phyloP scores from a whole-genome alignment of 2,329 filamentous ascomycete species.

The Venturia effusa region DNA sequence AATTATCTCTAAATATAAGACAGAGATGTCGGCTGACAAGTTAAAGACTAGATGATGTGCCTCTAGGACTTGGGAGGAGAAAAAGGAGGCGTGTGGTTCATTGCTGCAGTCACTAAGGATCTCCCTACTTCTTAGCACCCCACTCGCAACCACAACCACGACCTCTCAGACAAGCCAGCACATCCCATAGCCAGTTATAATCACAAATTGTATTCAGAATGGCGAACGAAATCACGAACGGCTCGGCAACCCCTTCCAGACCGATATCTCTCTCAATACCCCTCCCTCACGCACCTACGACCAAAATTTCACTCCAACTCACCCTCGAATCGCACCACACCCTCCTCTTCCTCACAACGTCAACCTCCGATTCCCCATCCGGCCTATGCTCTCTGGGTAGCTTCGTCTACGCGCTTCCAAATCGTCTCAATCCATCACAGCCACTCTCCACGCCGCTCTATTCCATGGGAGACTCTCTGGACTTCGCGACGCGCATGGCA shows the following conservation, averaged over 20 bases:
- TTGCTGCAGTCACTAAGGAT: neutral
- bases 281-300: constrained; percentile 44
- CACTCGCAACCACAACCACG: neutral
- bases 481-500: constrained; percentile 78
- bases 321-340: constrained; percentile 41
- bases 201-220: neutral
- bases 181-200: neutral
- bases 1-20: too few relatives aligned
- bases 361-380: constrained; percentile 31
- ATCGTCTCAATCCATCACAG: constrained; percentile 44
- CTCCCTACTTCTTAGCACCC: neutral
- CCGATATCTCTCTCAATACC: constrained; percentile 38
- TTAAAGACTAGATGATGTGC: neutral
- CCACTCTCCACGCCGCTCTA: constrained; percentile 72
- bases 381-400: constrained; percentile 54
- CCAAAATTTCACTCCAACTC: constrained; percentile 49
- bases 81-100: neutral
- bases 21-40: neutral
- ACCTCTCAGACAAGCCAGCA: neutral
- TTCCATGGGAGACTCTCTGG: constrained; percentile 61
- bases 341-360: constrained; percentile 47
- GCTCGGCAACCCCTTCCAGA: neutral
- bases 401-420: constrained; percentile 87
- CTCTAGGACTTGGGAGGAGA: neutral
- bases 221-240: neutral